These are phyloP conservation scores for Trifolium subterraneum DNA, from an alignment of 306 rosid genomes.

Conservation along the genomic window DNA sequence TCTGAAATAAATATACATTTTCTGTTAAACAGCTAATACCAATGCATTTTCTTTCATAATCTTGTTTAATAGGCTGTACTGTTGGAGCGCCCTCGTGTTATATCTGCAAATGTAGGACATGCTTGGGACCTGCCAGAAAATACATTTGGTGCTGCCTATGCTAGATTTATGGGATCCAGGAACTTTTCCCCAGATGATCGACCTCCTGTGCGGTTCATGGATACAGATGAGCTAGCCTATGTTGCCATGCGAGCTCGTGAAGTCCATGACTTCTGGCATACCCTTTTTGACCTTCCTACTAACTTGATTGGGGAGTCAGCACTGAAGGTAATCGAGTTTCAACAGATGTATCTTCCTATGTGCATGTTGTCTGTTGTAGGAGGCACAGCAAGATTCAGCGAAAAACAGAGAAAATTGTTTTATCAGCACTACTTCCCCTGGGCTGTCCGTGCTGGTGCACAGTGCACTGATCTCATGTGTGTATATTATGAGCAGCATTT, in stretches of 20 bases:
- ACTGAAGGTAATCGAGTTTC: conserved; percentile 84
- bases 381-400: conserved; percentile 74
- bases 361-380: conserved; percentile 75
- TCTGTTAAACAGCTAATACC: conserved; percentile 4
- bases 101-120: conserved; percentile 76
- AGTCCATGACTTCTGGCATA: conserved; percentile 97
- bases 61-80: conserved; percentile 60
- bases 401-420: conserved; percentile 78
- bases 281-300: conserved; percentile 84
- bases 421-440: conserved; percentile 87
- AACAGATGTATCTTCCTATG: conserved; percentile 92
- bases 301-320: conserved; percentile 93
- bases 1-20: not conserved
- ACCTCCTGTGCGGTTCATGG: conserved; percentile 93
- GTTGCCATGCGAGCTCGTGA: conserved; percentile 91
- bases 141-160: conserved; percentile 92
- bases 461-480: conserved; percentile 84
- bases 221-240: conserved; percentile 78
- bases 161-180: conserved; percentile 94
- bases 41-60: conserved; percentile 32
- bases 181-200: conserved; percentile 95
- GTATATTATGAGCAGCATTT: conserved; percentile 85
- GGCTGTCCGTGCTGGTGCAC: conserved; percentile 84
- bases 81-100: conserved; percentile 73
- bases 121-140: conserved; percentile 83